These are phyloP conservation scores for Paxillus rubicundulus DNA, from an alignment of 768 basidiomycete genomes.

Conservation along the genomic window DNA sequence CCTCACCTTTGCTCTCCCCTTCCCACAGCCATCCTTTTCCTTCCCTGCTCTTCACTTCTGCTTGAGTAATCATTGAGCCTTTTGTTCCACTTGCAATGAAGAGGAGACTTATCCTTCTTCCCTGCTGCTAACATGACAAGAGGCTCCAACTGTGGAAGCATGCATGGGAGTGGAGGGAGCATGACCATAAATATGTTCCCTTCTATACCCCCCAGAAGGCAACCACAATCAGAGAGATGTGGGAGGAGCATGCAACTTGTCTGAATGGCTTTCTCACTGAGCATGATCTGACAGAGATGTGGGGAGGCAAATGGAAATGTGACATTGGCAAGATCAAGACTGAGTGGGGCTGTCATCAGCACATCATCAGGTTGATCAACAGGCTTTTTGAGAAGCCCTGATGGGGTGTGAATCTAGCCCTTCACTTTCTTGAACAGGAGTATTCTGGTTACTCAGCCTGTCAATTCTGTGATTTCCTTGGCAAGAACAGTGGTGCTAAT, in stretches of 20 bases:
- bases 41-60: too few species aligned
- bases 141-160: slow-evolving; percentile 5
- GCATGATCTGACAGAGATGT: not conserved
- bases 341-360: slow-evolving; percentile 20
- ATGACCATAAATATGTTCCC: slow-evolving; percentile 19
- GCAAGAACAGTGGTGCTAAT: too few species aligned
- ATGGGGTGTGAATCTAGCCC: slow-evolving; percentile 20
- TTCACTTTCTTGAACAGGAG: slow-evolving; percentile 21
- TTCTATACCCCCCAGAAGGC: slow-evolving; percentile 14
- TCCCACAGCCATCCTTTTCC: too few species aligned
- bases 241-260: slow-evolving; percentile 25
- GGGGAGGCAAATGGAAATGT: slow-evolving; percentile 22
- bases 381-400: slow-evolving; percentile 13
- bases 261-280: slow-evolving; percentile 21
- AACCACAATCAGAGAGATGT: slow-evolving; percentile 19
- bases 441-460: slow-evolving; percentile 17
- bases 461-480: not conserved
- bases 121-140: too few species aligned
- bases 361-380: slow-evolving; percentile 23
- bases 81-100: too few species aligned
- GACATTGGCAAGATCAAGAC: slow-evolving; percentile 22
- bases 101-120: too few species aligned
- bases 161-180: slow-evolving; percentile 19
- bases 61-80: too few species aligned
- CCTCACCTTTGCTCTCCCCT: too few species aligned